phyloP scores from a whole-genome alignment of 257 asterid species.

The Paraleonurus japonicus region DNA sequence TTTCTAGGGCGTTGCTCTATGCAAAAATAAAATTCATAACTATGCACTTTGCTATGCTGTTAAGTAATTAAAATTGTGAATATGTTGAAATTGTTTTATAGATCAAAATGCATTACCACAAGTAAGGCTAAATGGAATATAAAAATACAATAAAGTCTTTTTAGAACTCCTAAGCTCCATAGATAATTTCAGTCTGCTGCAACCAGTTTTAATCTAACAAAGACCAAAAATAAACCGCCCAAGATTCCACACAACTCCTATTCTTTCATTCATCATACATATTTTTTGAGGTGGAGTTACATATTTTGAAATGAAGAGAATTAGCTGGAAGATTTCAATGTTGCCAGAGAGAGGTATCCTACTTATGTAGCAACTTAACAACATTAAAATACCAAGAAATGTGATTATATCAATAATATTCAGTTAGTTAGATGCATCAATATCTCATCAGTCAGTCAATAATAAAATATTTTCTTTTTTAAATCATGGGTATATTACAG shows the following conservation, averaged over 20 bases:
- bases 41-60: neutral
- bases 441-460: no score
- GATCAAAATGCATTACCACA: constrained; percentile 2
- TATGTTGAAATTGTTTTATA: neutral
- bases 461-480: no score
- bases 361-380: no score
- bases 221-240: neutral
- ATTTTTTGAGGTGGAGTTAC: no score
- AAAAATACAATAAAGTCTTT: neutral
- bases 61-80: neutral
- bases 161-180: neutral
- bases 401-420: no score
- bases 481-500: neutral
- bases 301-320: no score
- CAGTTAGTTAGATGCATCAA: no score
- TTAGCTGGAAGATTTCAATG: no score
- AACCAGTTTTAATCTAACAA: neutral
- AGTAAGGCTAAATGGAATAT: neutral
- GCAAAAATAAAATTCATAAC: neutral
- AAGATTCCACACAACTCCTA: no score
- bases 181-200: neutral
- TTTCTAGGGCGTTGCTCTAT: neutral
- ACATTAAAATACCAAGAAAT: no score
- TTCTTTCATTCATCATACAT: no score
- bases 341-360: no score